Evolutionary conservation across 306 rosid species (phyloP).

Genomic region (Trifolium pratense): DNA sequence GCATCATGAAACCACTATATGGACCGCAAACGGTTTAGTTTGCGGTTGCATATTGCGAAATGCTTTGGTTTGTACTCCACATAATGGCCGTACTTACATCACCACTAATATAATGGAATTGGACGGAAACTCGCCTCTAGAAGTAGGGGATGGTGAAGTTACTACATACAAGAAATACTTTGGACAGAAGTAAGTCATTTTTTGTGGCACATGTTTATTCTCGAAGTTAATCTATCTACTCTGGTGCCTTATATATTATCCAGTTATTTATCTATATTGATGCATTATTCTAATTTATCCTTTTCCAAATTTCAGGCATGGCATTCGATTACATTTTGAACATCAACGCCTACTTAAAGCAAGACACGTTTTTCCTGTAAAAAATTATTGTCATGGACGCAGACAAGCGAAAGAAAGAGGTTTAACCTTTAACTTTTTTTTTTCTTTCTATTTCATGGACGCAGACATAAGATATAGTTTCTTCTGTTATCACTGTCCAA

Average conservation of each 20-base stretch:
- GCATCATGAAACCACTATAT: conserved; percentile 30
- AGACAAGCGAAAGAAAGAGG: conserved; percentile 59
- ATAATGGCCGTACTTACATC: conserved; percentile 58
- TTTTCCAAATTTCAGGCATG: conserved; percentile 58
- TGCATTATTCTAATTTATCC: conserved; percentile 1
- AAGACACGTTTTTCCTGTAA: conserved; percentile 55
- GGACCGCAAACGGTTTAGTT: conserved; percentile 54
- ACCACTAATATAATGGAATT: conserved; percentile 51
- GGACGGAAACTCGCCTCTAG: conserved; percentile 62
- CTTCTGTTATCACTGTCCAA: conserved; percentile 28
- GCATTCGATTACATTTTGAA: conserved; percentile 52
- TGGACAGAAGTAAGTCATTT: conserved; percentile 47
- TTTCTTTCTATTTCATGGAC: conserved; percentile 26
- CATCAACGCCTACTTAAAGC: conserved; percentile 56
- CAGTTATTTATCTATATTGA: background rate
- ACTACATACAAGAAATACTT: conserved; percentile 65
- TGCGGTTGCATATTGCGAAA: conserved; percentile 63
- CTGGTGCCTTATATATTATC: background rate
- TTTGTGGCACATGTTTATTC: conserved; percentile 25
- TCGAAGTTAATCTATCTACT: conserved; percentile 7
- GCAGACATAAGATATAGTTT: background rate
- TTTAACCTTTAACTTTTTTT: conserved; percentile 27
- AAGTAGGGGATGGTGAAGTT: conserved; percentile 45
- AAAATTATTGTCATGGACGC: conserved; percentile 55
- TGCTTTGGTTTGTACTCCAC: conserved; percentile 74